Conservation (phyloP, 257 asterid genomes). For the Osmanthus fragrans region DNA sequence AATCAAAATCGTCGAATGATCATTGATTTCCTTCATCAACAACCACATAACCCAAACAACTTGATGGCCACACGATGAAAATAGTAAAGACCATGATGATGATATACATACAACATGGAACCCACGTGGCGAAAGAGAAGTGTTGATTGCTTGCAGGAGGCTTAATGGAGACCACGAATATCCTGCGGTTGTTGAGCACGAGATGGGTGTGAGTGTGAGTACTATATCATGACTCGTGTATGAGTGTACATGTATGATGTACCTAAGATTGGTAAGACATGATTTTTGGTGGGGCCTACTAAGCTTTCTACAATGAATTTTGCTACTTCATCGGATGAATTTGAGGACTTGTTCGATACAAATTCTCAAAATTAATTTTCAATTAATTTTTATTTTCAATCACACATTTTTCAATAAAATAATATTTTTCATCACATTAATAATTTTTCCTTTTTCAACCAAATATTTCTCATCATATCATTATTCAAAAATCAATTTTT, state of each 20-base stretch:
- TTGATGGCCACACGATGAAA: not conserved
- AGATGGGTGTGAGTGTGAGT: slow-evolving; percentile 6
- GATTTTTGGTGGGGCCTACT: no score
- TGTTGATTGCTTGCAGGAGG: slow-evolving; percentile 21
- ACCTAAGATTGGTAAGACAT: no score
- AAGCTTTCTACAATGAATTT: no score
- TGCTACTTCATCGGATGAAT: no score
- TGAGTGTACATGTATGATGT: not conserved
- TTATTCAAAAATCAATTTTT: no score
- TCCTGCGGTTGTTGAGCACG: slow-evolving; percentile 28
- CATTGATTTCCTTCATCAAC: not conserved
- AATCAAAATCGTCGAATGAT: not conserved
- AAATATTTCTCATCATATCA: no score
- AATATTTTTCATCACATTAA: no score
- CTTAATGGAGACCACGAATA: slow-evolving; percentile 25
- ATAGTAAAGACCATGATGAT: not conserved
- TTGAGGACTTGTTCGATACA: no score
- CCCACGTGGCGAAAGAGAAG: slow-evolving; percentile 25
- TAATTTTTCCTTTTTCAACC: no score
- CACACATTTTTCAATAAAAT: no score
- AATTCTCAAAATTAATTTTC: no score
- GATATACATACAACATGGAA: not conserved
- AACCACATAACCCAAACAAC: slow-evolving; percentile 13
- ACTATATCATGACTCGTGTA: not conserved
- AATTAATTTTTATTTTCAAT: no score